Evolutionary conservation across 805 yeast species (phyloP), one percentile per base, ranked within the genome.

Genomic region (Candida sakaeoensis): DNA sequence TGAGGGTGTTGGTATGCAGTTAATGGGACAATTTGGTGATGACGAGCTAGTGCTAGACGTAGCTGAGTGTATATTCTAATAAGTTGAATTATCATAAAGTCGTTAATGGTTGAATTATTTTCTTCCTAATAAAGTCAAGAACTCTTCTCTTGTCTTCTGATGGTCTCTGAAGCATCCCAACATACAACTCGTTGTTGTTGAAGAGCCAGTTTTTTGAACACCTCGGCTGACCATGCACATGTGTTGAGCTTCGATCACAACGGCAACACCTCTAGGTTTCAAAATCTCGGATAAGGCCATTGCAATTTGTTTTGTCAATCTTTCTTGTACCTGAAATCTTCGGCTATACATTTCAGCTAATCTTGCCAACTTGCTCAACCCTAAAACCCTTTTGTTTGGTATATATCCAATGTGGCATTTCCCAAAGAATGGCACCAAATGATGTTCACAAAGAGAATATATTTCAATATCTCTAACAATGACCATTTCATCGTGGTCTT

Each of bases 181-280:
- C 97, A 93, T 91, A 58, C 98, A 91, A 54, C 96, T 86, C 14
- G 99, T 93, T 24, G 89, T 81, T 2, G 99, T 93, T 14, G 85
- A 76, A 14, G 95, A 85, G 1, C 98, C 97, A 0, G 96, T 80
- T 63, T 93, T 93, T 62, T 93, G 97, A 19, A 93, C 87, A 41
- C 99, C 99, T 58, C 99, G 78, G 60, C 95, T 87, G 19, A 91
- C 98, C 99, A 93, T 93, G 63, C 99, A 93, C 99, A 93, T 93
- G 60, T 93, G 99, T 2, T 91, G 79, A 14, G 97, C 97, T 64
- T 93, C 99, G 54, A 93, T 89, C 19, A 93, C 98, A 29, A 93
- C 99, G 1, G 98, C 99, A 7, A 93, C 99, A 46, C 99, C 99
- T 54, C 90, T 77, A 13, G 99, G 99, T 55, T 85, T 82, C 54